Evolutionary conservation across 495 filamentous ascomycete genomes (phyloP).

Genomic region (Ascodesmis nigricans): DNA sequence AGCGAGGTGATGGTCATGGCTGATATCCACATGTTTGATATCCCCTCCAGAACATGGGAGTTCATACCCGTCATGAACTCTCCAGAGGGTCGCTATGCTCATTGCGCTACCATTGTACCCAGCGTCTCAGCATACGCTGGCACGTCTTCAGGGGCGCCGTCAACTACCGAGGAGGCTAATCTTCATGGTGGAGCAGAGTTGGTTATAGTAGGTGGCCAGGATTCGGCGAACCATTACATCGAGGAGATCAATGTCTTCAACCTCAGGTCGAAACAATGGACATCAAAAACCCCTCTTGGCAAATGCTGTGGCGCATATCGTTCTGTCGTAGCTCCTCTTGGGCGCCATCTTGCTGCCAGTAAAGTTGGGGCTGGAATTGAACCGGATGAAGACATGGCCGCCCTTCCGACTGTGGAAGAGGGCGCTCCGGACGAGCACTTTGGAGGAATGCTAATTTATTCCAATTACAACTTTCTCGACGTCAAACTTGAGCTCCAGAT

Average conservation of each 20-base stretch:
- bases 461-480: constrained; percentile 95
- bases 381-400: constrained; percentile 17
- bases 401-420: constrained; percentile 10
- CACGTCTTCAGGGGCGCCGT: constrained; percentile 10
- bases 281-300: constrained; percentile 58
- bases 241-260: constrained; percentile 98
- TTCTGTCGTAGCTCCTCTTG: constrained; percentile 71
- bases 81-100: constrained; percentile 86
- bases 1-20: constrained; percentile 92
- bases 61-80: constrained; percentile 54
- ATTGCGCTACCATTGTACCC: constrained; percentile 81
- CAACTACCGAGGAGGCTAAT: constrained; percentile 54
- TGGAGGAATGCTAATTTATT: constrained; percentile 89
- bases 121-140: constrained; percentile 53
- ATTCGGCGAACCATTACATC: constrained; percentile 94
- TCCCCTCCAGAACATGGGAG: constrained; percentile 65
- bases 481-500: constrained; percentile 91
- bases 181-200: constrained; percentile 86
- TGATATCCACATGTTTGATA: constrained; percentile 91
- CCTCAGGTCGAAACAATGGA: constrained; percentile 87
- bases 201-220: constrained; percentile 90
- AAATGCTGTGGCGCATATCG: constrained; percentile 89
- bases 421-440: constrained; percentile 11
- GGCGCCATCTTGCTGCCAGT: constrained; percentile 33
- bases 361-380: constrained; percentile 38